A percentile compares a stretch with the other conserved stretches of the same genome.
Evolutionary conservation across 768 basidiomycete species (phyloP).

Genomic region (Leccinellum albellum): DNA sequence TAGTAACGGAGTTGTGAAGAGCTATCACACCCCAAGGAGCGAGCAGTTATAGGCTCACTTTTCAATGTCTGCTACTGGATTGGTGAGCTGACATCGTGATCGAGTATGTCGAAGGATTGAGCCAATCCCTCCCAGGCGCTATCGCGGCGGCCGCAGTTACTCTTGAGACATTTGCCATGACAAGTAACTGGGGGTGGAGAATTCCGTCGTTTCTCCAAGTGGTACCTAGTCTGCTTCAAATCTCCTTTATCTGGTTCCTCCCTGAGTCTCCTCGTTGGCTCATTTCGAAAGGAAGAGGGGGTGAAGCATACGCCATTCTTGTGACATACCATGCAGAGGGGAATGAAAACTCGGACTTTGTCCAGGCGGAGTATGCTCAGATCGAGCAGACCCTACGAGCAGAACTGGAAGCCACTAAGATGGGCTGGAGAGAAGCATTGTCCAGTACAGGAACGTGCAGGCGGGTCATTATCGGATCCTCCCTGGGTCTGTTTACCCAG

Average conservation of each 20-base stretch:
- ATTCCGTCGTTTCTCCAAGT: conserved; percentile 60
- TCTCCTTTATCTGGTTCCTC: conserved; percentile 53
- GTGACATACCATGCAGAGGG: conserved; percentile 62
- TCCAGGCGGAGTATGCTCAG: conserved; percentile 54
- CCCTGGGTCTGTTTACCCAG: conserved; percentile 14
- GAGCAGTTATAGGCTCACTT: conserved; percentile 11
- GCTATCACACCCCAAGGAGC: conserved; percentile 24
- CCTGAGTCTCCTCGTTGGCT: conserved; percentile 69
- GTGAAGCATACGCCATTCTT: conserved; percentile 46
- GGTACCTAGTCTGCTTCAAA: conserved; percentile 49
- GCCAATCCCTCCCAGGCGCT: conserved; percentile 10
- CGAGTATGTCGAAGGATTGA: not conserved
- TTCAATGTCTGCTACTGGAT: conserved; percentile 9
- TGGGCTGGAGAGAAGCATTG: not conserved
- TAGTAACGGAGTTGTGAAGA: conserved; percentile 3
- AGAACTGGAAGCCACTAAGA: conserved; percentile 2
- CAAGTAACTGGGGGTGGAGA: conserved; percentile 63
- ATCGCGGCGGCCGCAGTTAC: conserved; percentile 47
- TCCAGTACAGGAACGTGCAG: conserved; percentile 15
- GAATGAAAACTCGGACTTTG: conserved; percentile 47
- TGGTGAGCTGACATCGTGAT: conserved; percentile 1
- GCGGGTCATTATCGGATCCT: conserved; percentile 9
- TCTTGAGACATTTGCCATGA: conserved; percentile 60
- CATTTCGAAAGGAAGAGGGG: conserved; percentile 49
- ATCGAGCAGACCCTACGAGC: conserved; percentile 51